Conservation (phyloP, 805 yeast species). For the Candida schatavii region DNA sequence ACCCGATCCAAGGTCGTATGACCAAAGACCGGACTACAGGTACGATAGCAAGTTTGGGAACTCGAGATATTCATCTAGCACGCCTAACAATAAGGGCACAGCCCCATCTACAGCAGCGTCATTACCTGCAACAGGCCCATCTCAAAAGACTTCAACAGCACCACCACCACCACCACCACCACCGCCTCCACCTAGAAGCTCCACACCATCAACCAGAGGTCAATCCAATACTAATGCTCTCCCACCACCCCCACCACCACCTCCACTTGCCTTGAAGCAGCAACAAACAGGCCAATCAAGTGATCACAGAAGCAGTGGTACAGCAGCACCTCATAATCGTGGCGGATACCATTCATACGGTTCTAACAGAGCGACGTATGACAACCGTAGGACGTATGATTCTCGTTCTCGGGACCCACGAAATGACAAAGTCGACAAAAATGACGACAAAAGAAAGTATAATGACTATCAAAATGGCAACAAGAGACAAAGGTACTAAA, state of each 20-base stretch:
- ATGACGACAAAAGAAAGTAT: slow-evolving; percentile 22
- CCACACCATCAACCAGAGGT: slow-evolving; percentile 2
- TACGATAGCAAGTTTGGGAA: too few species aligned
- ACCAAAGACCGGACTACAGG: slow-evolving; percentile 8
- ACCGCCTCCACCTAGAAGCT: slow-evolving; percentile 8
- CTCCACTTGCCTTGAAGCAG: too few species aligned
- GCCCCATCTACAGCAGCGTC: too few species aligned
- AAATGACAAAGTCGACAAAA: slow-evolving; percentile 10
- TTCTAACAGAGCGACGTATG: too few species aligned
- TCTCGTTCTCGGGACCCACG: slow-evolving; percentile 7
- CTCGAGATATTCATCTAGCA: too few species aligned
- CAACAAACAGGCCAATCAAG: not conserved
- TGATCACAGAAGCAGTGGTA: not conserved
- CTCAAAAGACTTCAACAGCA: slow-evolving; percentile 5
- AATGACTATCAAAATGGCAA: slow-evolving; percentile 12
- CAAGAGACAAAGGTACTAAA: slow-evolving; percentile 28
- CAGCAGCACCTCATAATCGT: slow-evolving; percentile 14
- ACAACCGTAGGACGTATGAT: slow-evolving; percentile 6
- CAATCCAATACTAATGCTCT: not conserved
- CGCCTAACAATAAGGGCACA: too few species aligned
- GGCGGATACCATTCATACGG: too few species aligned
- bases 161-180: slow-evolving; percentile 10
- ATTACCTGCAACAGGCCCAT: slow-evolving; percentile 1
- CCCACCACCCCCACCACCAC: slow-evolving; percentile 8
- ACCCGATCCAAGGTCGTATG: too few species aligned